These are phyloP conservation scores for Neurospora sp. DNA, from an alignment of 495 filamentous ascomycete species.

Conservation along the genomic window DNA sequence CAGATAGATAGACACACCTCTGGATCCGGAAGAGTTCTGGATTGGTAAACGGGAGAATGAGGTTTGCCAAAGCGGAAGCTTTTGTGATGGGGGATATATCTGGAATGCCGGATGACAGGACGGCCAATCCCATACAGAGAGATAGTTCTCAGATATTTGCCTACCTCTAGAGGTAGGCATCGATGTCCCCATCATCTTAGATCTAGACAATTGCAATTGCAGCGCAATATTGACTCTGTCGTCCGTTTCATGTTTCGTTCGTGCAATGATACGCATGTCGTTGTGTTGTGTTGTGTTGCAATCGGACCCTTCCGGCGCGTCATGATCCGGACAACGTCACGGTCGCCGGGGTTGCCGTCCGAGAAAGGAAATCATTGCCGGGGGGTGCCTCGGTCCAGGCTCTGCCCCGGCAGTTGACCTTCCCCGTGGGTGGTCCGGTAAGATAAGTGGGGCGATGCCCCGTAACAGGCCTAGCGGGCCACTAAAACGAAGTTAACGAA, in stretches of 20 bases:
- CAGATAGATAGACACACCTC: neutral
- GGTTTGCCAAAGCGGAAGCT: neutral
- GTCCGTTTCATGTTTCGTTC: too few relatives aligned
- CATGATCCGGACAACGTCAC: neutral
- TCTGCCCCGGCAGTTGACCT: neutral
- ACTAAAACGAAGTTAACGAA: neutral
- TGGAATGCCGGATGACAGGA: neutral
- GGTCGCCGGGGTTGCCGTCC: neutral
- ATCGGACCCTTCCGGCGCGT: neutral
- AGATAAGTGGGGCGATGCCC: neutral
- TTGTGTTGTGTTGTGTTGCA: neutral
- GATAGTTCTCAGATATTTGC: neutral
- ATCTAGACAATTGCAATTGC: neutral
- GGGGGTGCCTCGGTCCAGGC: neutral
- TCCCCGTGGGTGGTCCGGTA: neutral
- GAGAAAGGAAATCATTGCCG: neutral
- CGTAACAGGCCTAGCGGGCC: neutral
- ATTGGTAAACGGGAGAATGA: neutral
- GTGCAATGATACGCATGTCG: neutral
- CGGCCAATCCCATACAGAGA: neutral
- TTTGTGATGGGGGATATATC: neutral
- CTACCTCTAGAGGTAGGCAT: neutral
- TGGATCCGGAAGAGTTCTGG: neutral
- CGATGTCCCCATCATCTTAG: neutral
- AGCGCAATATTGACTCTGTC: neutral